Conservation (phyloP, 768 basidiomycete species). For the Leccinum fibrillosum region DNA sequence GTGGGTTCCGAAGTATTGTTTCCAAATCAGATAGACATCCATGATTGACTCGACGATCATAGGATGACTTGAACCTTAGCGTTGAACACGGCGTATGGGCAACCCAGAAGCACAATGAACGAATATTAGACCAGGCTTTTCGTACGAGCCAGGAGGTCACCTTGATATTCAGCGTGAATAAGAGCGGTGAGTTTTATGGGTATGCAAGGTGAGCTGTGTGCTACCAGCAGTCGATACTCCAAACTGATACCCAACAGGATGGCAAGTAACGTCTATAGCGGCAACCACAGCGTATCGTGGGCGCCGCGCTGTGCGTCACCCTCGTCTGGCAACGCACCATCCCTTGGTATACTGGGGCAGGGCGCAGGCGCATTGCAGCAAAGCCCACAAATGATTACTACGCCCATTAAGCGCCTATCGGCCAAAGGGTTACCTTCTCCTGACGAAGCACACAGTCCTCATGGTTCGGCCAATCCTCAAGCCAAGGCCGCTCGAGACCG, state of each 20-base stretch:
- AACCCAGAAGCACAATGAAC: conserved; percentile 91
- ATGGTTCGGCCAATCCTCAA: neutral
- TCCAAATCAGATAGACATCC: neutral
- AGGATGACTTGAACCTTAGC: conserved; percentile 80
- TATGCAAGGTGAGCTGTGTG: conserved; percentile 63
- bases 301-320: conserved; percentile 40
- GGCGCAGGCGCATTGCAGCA: conserved; percentile 4
- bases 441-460: neutral
- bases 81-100: conserved; percentile 82
- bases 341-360: conserved; percentile 14
- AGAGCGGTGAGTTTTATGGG: conserved; percentile 92
- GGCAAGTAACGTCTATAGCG: conserved; percentile 57
- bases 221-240: conserved; percentile 11
- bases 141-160: conserved; percentile 87
- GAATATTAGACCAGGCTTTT: conserved; percentile 86
- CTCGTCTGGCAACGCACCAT: conserved; percentile 18
- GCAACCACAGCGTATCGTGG: conserved; percentile 56
- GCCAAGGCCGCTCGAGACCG: conserved; percentile 2
- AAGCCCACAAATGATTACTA: conserved; percentile 27
- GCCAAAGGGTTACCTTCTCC: conserved; percentile 31
- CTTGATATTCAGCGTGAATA: conserved; percentile 91
- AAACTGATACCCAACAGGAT: conserved; percentile 41
- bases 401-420: conserved; percentile 36
- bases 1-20: conserved; percentile 37
- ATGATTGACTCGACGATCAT: conserved; percentile 1